Percentiles rank a stretch among this genome's conserved stretches.
These are phyloP conservation scores for Cercospora beticola DNA, from an alignment of 2,329 filamentous ascomycete species.

Conservation along the genomic window DNA sequence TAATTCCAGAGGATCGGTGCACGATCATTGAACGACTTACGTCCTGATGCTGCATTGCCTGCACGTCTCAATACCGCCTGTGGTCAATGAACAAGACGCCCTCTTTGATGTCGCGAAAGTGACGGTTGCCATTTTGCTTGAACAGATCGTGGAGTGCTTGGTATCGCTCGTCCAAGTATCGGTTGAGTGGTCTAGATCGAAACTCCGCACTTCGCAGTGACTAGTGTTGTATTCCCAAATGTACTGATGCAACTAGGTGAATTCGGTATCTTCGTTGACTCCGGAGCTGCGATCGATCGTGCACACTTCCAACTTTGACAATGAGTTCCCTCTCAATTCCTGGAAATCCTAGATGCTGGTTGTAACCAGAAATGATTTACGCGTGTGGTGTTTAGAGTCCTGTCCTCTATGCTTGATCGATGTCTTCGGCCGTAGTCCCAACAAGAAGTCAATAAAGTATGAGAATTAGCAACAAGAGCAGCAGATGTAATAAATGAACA, in stretches of 20 bases:
- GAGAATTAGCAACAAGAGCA: background rate
- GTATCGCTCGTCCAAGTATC: background rate
- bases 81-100: background rate
- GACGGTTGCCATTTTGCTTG: background rate
- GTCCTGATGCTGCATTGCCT: constrained; percentile 6
- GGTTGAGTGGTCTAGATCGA: background rate
- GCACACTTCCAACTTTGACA: background rate
- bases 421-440: background rate
- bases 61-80: background rate
- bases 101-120: background rate
- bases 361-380: background rate
- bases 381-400: background rate
- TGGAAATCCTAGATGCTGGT: background rate
- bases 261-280: background rate
- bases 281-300: background rate
- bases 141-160: background rate
- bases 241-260: background rate
- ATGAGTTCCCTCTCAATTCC: background rate
- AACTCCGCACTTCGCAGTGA: background rate
- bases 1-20: background rate
- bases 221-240: background rate
- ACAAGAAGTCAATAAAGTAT: background rate
- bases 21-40: background rate
- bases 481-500: background rate
- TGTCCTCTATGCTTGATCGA: background rate